Conservation (phyloP, 345 rosid genomes). For the Durio zibethinus region DNA sequence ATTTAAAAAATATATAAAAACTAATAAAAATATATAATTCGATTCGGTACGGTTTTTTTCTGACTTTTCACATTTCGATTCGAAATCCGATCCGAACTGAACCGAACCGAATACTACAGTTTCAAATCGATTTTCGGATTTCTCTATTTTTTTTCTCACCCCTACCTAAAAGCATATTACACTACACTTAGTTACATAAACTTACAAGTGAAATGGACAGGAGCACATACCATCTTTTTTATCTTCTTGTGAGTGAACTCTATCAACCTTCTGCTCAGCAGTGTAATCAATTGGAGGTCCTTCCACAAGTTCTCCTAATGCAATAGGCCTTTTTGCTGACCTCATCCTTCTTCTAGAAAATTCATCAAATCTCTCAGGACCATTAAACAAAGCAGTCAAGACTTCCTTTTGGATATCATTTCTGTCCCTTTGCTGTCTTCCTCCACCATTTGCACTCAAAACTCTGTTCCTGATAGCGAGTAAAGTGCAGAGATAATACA, state of each 20-base stretch:
- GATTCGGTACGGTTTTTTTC: no score
- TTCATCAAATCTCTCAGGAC: constrained; percentile 29
- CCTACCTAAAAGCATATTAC: neutral
- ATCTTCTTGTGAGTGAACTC: constrained; percentile 15
- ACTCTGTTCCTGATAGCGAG: constrained; percentile 6
- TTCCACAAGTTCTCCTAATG: constrained; percentile 32
- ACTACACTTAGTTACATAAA: constrained; percentile 3
- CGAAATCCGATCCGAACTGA: no score
- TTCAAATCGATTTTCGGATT: no score
- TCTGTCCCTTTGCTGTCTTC: constrained; percentile 26
- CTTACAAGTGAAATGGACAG: constrained; percentile 1
- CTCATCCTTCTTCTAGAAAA: constrained; percentile 18
- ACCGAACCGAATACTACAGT: no score
- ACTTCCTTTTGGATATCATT: constrained; percentile 40
- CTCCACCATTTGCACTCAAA: constrained; percentile 22
- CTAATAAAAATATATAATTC: no score
- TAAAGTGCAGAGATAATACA: neutral
- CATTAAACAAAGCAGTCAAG: constrained; percentile 33
- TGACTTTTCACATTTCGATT: no score
- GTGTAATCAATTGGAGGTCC: constrained; percentile 32
- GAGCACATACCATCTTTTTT: constrained; percentile 26
- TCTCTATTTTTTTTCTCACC: no score
- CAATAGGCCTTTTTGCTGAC: constrained; percentile 25
- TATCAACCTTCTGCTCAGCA: constrained; percentile 13
- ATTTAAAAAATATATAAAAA: no score